phyloP scores from a whole-genome alignment of 345 rosid genomes.

The Eucalyptus cladocalyx region DNA sequence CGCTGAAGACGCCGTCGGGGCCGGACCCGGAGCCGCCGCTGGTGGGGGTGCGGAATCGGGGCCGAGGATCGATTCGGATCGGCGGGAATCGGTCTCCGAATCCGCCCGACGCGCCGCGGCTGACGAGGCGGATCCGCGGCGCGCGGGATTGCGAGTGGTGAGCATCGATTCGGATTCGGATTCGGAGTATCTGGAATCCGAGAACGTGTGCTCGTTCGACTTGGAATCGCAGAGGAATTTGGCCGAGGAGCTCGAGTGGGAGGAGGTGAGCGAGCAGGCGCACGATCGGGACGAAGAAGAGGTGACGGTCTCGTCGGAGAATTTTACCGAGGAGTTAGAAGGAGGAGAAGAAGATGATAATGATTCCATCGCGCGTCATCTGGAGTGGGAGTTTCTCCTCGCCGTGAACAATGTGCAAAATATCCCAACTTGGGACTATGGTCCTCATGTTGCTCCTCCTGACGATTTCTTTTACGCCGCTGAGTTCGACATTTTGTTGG shows the following conservation, averaged over 20 bases:
- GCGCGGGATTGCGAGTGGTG: constrained; percentile 27
- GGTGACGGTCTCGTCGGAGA: constrained; percentile 6
- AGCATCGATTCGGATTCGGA: constrained; percentile 42
- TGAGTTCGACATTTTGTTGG: constrained; percentile 5
- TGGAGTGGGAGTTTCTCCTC: constrained; percentile 38
- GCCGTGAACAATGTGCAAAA: constrained; percentile 19
- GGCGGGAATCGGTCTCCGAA: background rate
- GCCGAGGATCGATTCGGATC: background rate
- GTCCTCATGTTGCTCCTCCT: constrained; percentile 8
- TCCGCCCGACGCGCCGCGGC: background rate
- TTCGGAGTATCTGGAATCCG: constrained; percentile 14
- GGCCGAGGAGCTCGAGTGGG: constrained; percentile 24
- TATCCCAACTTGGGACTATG: constrained; percentile 12
- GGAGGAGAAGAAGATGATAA: background rate
- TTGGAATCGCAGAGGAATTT: background rate
- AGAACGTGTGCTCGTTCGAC: background rate
- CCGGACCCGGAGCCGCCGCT: background rate
- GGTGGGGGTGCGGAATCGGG: background rate
- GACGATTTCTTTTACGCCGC: constrained; percentile 2
- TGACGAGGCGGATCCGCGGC: background rate
- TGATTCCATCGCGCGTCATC: background rate
- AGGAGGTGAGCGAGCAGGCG: constrained; percentile 12
- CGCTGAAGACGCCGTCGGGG: background rate
- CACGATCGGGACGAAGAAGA: background rate
- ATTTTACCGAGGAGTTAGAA: background rate